Base-by-base conservation (phyloP, 805 yeast genomes). In the Lipomyces anomalus region DNA sequence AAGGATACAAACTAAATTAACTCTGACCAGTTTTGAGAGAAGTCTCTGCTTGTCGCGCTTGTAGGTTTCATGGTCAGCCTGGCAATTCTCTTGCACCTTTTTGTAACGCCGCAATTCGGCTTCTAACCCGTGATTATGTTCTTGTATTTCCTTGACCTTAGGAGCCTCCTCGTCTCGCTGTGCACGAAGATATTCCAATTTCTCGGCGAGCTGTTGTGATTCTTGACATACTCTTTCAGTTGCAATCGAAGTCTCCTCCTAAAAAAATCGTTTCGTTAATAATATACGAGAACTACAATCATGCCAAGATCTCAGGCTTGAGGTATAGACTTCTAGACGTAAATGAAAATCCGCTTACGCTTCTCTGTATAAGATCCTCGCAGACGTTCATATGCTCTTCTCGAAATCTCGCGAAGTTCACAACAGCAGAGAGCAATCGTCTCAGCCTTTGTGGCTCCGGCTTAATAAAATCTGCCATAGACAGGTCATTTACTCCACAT, bases 331-430 rank as follows among this genome's bases (percentile, higher is more conserved):
- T n/a, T n/a, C n/a, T n/a, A n/a, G n/a, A n/a, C n/a, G n/a, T n/a
- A n/a, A n/a, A 36, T 43, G 33, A 21, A 45, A 44, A 37, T 37
- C 32, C 20, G 71, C 73, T 17, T 77, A n/a, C n/a, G 63, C 40
- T 74, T 65, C 7, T 68, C 59, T 71, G 66, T 23, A 82, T 76
- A 22, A 83, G 67, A 22, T 74, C 75, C 50, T 80, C 86, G 58
- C 84, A 80, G 54, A 82, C 88, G 21, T 70, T 72, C 61, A 80
- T 74, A 48, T 84, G 79, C 53, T 80, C 86, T 56, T 85, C 94
- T 54, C 95, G 73, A 58, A 84, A 87, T 46, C 90, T 68, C 1
- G 94, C 94, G 69, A 78, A 88, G 61, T 88, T 88, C 20, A 87
- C 83, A 40, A 87, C 79, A 0, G 92, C 92, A 60, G 95, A 85